These are phyloP conservation scores for Ophiostoma pallidulum DNA, from an alignment of 2,329 filamentous ascomycete genomes.

Conservation along the genomic window DNA sequence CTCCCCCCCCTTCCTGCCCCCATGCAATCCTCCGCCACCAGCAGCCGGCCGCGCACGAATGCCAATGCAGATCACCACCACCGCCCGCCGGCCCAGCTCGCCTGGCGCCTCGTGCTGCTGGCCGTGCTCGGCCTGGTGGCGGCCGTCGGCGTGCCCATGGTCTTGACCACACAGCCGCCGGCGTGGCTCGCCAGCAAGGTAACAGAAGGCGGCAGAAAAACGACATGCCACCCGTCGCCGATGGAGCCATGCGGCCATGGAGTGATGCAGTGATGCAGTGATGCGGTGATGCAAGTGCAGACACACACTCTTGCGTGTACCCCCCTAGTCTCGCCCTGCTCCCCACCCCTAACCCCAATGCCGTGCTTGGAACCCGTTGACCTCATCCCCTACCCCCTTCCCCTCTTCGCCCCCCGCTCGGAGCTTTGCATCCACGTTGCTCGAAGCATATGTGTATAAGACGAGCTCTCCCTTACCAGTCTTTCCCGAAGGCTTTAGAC, in stretches of 20 bases:
- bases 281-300: no score
- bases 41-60: background rate
- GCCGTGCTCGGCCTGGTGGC: background rate
- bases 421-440: background rate
- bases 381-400: background rate
- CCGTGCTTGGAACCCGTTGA: background rate
- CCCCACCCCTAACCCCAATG: background rate
- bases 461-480: background rate
- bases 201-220: no score
- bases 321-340: no score
- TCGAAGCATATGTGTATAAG: conserved; percentile 2
- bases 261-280: no score
- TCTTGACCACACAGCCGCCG: background rate
- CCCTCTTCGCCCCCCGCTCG: background rate
- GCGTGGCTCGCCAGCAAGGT: conserved; percentile 1
- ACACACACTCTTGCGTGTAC: no score
- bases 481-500: background rate
- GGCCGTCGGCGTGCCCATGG: background rate
- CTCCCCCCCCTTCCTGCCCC: no score
- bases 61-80: background rate
- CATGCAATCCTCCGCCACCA: background rate
- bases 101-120: background rate
- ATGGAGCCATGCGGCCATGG: no score
- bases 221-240: no score
- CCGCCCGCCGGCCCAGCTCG: background rate